These are phyloP conservation scores for Clarireedia hainanense DNA, from an alignment of 2,329 filamentous ascomycete species.

Conservation along the genomic window DNA sequence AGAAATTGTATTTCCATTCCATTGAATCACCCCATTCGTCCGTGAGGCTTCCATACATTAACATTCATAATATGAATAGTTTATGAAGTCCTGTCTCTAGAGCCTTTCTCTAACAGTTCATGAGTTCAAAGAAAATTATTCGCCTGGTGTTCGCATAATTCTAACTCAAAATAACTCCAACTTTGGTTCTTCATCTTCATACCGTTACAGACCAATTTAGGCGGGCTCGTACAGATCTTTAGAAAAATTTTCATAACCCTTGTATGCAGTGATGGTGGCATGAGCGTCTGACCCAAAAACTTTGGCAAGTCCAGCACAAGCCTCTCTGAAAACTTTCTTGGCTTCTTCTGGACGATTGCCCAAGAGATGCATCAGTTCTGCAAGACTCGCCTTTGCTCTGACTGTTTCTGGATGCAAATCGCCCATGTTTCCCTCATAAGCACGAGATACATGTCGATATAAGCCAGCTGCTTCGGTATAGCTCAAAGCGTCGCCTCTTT, in stretches of 20 bases:
- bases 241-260: conserved; percentile 22
- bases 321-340: conserved; percentile 21
- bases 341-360: conserved; percentile 15
- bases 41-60: not conserved
- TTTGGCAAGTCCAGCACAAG: conserved; percentile 19
- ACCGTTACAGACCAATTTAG: not conserved
- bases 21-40: not conserved
- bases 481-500: conserved; percentile 14
- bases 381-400: conserved; percentile 17
- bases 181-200: too few relatives aligned
- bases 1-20: not conserved
- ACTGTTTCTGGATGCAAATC: conserved; percentile 23
- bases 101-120: not conserved
- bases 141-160: too few relatives aligned
- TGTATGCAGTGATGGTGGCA: conserved; percentile 18
- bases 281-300: conserved; percentile 19
- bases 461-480: conserved; percentile 15
- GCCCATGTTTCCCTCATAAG: conserved; percentile 17
- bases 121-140: not conserved
- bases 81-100: not conserved
- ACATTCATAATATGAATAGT: not conserved
- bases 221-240: conserved; percentile 13
- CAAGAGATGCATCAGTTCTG: conserved; percentile 16
- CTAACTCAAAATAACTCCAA: too few relatives aligned
- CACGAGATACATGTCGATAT: conserved; percentile 16